Conservation (phyloP, 1,284 basidiomycete genomes). For the Chondrostereum purpureum region DNA sequence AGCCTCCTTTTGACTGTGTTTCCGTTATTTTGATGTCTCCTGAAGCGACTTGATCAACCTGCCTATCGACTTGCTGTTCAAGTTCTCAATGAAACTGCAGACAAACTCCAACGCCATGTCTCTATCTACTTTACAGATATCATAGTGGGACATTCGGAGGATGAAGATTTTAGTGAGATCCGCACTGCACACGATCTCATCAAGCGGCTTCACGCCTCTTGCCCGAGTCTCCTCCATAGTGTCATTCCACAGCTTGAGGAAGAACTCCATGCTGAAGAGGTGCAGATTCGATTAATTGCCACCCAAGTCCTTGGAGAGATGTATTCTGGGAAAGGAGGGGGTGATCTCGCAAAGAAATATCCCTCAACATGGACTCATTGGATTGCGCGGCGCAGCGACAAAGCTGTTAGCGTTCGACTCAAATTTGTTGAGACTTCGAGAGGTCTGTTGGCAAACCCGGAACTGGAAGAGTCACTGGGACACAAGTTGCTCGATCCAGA, state of each 20-base stretch:
- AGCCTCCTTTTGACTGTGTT: neutral
- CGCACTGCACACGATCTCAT: conserved; percentile 80
- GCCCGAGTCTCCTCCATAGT: conserved; percentile 78
- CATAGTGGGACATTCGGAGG: conserved; percentile 57
- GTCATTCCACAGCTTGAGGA: conserved; percentile 93
- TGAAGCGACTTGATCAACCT: conserved; percentile 70
- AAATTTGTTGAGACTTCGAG: conserved; percentile 73
- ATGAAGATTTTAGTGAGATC: conserved; percentile 61
- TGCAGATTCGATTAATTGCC: conserved; percentile 69
- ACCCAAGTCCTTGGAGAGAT: conserved; percentile 86
- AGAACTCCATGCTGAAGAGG: conserved; percentile 77
- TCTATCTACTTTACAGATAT: conserved; percentile 89
- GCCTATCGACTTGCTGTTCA: conserved; percentile 83
- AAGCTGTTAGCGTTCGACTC: conserved; percentile 63
- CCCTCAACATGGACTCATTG: conserved; percentile 84
- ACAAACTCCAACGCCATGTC: conserved; percentile 86
- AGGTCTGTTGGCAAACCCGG: conserved; percentile 42
- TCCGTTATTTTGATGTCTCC: conserved; percentile 3
- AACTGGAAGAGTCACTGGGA: conserved; percentile 48
- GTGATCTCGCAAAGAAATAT: conserved; percentile 75
- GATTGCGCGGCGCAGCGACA: conserved; percentile 79
- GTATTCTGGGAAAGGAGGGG: conserved; percentile 73
- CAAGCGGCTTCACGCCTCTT: conserved; percentile 75
- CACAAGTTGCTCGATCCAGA: conserved; percentile 81
- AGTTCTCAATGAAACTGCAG: conserved; percentile 79